Evolutionary conservation across 805 yeast species (phyloP), one percentile per base, ranked within the genome.

Genomic region (Suhomyces canberraensis): DNA sequence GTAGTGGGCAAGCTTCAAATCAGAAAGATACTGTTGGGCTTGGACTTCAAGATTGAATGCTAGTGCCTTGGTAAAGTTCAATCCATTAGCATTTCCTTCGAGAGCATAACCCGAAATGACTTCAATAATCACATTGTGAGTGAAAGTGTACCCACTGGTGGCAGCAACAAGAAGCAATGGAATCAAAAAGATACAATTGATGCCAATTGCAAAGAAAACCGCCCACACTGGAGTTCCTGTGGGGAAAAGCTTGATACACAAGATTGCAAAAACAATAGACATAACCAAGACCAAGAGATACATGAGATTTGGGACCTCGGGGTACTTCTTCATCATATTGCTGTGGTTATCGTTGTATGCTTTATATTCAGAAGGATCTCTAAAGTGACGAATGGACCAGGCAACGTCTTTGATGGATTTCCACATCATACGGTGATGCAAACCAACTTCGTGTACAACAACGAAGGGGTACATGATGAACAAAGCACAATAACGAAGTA

Each of bases 1-100:
- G 50, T 83, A 83, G 42, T 81, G 86, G 2, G 77, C 85, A 52
- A 77, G 53, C 48, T 81, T 81, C 67, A 76, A 73, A 47, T 78
- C 82, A 7, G 69, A 62, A 21, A 76, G 62, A 50, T 69, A 78
- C 36, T 67, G 61, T 27, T 76, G 66, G 1, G 84, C 83, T 48
- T 78, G 83, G 33, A 71, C 71, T 58, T 73, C 74, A 25, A 78
- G 68, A 45, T 73, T 73, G 53, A 69, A 76, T 18, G 84, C 82
- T 46, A 70, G 72, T 8, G 80, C 73, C 56, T 79, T 79, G 62
- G 78, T 69, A 46, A 76, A 69, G 70, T 49, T 54, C 47, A 60
- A 47, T 11, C 68, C 67, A 35, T 51, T 40, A 24, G 61, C 60
- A 37, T 62, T 63, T 33, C 68, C 68, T 16, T 66, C 68, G 28